These are phyloP conservation scores for Mastigamoeba balamuthi DNA, from an alignment of 78 protist species.

Conservation along the genomic window DNA sequence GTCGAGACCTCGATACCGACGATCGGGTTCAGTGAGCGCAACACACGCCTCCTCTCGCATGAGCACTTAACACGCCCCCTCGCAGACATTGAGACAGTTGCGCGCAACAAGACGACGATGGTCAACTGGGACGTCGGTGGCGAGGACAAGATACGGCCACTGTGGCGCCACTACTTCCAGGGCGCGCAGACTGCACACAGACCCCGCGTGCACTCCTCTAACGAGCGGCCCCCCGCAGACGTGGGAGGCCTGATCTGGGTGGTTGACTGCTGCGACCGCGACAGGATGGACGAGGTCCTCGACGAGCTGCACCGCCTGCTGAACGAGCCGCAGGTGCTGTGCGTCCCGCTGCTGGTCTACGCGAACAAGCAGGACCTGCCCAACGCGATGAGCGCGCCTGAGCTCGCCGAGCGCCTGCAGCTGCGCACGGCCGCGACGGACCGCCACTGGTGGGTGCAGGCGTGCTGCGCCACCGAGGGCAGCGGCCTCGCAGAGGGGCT, in stretches of 20 bases:
- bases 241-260: background rate
- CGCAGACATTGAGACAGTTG: too few relatives aligned
- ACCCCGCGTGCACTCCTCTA: too few relatives aligned
- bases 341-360: background rate
- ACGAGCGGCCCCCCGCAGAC: too few relatives aligned
- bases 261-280: background rate
- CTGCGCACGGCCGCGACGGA: background rate
- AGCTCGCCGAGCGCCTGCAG: background rate
- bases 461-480: background rate
- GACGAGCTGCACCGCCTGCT: background rate
- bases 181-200: too few relatives aligned
- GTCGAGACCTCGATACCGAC: too few relatives aligned
- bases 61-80: too few relatives aligned
- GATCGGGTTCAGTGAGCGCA: too few relatives aligned
- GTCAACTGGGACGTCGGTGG: too few relatives aligned
- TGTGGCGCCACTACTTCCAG: too few relatives aligned
- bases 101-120: too few relatives aligned
- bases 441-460: background rate
- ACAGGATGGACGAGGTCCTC: background rate
- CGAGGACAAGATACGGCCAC: too few relatives aligned
- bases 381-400: background rate
- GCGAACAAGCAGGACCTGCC: slow-evolving; percentile 7
- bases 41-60: too few relatives aligned
- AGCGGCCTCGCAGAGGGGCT: background rate
- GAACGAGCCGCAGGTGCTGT: background rate